These are phyloP conservation scores for Eucalyptus sideroxylon DNA, from an alignment of 345 rosid species.

Conservation along the genomic window DNA sequence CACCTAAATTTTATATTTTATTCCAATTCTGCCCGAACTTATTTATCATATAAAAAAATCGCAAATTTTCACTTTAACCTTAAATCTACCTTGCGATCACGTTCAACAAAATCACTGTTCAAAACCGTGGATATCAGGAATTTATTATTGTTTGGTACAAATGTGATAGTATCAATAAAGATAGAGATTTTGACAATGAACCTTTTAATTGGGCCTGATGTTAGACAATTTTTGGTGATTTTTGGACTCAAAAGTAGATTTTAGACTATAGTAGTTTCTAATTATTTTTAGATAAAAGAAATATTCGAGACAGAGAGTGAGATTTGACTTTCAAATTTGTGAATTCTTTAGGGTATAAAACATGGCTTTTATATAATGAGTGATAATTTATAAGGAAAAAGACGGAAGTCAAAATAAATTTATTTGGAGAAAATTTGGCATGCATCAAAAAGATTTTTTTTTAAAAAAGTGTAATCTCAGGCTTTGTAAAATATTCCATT, in stretches of 20 bases:
- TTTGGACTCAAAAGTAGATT: background rate
- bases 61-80: background rate
- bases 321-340: background rate
- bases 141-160: background rate
- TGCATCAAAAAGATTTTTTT: background rate
- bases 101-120: accelerated
- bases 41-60: background rate
- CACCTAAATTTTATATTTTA: background rate
- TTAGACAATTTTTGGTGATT: accelerated
- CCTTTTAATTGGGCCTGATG: background rate
- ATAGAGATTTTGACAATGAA: background rate
- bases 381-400: background rate
- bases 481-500: background rate
- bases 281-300: background rate
- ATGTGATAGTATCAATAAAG: background rate
- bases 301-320: accelerated
- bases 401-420: background rate
- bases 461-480: too few relatives aligned
- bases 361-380: background rate
- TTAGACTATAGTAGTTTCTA: background rate
- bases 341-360: background rate
- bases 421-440: background rate
- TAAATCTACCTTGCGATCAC: accelerated
- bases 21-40: background rate
- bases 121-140: accelerated